Percentiles rank a stretch among this genome's conserved stretches.
These are phyloP conservation scores for Phytopythium boreale DNA, from an alignment of 352 stramenopile species.

Conservation along the genomic window DNA sequence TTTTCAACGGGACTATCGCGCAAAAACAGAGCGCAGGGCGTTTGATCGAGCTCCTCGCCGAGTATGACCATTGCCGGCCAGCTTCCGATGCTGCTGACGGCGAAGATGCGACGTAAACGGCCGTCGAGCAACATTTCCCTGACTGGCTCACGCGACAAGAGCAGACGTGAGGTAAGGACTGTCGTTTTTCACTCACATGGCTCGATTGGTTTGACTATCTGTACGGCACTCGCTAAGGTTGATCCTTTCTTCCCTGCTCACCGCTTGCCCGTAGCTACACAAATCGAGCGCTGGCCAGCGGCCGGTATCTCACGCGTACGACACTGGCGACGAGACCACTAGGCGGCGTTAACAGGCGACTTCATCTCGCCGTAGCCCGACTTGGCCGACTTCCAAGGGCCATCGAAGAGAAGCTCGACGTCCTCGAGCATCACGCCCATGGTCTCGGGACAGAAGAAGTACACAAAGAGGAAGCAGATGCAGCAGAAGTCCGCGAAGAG, in stretches of 20 bases:
- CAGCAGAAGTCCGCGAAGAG: conserved; percentile 21
- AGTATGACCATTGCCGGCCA: neutral
- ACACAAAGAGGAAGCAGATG: conserved; percentile 40
- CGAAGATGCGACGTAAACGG: neutral
- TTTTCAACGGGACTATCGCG: neutral
- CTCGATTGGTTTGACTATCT: too few relatives aligned
- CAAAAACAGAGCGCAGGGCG: neutral
- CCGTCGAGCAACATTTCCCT: neutral
- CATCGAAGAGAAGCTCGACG: conserved; percentile 35
- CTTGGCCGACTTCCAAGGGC: conserved; percentile 4
- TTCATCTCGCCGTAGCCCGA: conserved; percentile 22
- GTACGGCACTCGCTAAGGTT: too few relatives aligned
- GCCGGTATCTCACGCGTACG: neutral
- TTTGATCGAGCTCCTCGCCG: neutral
- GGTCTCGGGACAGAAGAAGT: conserved; percentile 41
- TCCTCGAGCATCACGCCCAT: conserved; percentile 46
- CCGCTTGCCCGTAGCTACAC: neutral
- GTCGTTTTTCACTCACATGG: too few relatives aligned
- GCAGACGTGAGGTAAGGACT: too few relatives aligned
- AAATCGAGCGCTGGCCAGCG: too few relatives aligned
- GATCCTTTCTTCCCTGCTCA: neutral
- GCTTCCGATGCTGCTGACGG: neutral
- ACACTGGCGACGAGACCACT: neutral
- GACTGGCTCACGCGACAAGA: too few relatives aligned
- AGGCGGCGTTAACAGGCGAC: conserved; percentile 11